Conservation (phyloP, 208 protist species). For the Leishmania aethiopica region DNA sequence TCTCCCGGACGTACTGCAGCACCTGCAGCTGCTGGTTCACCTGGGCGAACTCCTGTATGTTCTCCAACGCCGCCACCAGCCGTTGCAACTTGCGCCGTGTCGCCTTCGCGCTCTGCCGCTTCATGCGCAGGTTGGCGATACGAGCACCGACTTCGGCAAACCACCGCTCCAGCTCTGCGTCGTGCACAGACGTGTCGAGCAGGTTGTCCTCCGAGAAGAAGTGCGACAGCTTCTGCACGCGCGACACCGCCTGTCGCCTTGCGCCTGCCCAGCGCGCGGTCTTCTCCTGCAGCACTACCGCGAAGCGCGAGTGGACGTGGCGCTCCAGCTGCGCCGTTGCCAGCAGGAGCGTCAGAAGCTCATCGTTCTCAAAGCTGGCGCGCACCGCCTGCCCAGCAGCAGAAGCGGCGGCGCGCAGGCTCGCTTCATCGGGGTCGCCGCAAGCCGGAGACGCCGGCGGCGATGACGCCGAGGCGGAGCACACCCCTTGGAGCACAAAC, state of each 20-base stretch:
- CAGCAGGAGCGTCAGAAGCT: conserved; percentile 92
- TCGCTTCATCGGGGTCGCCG: conserved; percentile 23
- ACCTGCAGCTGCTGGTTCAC: conserved; percentile 89
- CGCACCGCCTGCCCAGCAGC: conserved; percentile 41
- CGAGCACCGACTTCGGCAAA: conserved; percentile 89
- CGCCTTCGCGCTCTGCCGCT: conserved; percentile 64
- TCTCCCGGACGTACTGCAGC: conserved; percentile 93
- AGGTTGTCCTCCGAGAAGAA: conserved; percentile 94
- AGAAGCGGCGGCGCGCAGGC: conserved; percentile 1
- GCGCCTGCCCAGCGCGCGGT: conserved; percentile 85
- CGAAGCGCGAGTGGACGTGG: conserved; percentile 89
- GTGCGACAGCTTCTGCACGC: conserved; percentile 77
- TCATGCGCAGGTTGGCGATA: conserved; percentile 42
- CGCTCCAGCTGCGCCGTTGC: conserved; percentile 96
- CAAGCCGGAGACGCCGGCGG: background rate
- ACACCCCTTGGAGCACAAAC: conserved; percentile 92
- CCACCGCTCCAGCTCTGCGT: conserved; percentile 95
- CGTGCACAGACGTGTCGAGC: conserved; percentile 62
- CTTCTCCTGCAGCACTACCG: conserved; percentile 89
- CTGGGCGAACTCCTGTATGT: conserved; percentile 97
- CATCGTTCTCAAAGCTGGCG: conserved; percentile 44
- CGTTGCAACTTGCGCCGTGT: conserved; percentile 96
- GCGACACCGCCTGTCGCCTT: conserved; percentile 57
- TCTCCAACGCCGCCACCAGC: conserved; percentile 95
- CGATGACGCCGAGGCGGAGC: conserved; percentile 1